Evolutionary conservation across 2,329 filamentous ascomycete species (phyloP).

Genomic region (Xylaria sp.): DNA sequence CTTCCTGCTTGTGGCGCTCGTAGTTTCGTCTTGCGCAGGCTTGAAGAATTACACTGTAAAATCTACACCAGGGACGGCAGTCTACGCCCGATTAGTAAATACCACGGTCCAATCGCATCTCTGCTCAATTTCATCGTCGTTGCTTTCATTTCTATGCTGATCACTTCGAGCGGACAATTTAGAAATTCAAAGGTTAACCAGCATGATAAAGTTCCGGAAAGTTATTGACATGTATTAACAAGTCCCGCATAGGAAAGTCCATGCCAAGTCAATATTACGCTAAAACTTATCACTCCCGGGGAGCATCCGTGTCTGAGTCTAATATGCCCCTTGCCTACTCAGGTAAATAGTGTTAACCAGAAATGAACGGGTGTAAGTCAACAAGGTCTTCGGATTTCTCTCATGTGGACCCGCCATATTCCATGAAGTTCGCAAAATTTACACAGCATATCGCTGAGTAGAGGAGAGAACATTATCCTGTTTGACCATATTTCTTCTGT

Average conservation of each 20-base stretch:
- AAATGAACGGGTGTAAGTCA: neutral
- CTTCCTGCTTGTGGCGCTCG: neutral
- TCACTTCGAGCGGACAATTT: neutral
- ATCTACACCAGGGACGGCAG: neutral
- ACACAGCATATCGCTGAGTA: too few species aligned
- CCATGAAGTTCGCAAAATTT: neutral
- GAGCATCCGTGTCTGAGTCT: neutral
- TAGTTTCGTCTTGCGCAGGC: neutral
- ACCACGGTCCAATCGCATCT: neutral
- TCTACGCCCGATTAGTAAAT: neutral
- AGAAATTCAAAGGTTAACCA: neutral
- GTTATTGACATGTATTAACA: neutral
- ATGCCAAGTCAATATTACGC: neutral
- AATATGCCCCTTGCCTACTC: neutral
- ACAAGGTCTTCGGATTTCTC: too few species aligned
- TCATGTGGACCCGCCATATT: too few species aligned
- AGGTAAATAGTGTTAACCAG: neutral
- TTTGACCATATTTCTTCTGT: too few species aligned
- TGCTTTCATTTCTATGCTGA: neutral
- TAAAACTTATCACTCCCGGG: neutral
- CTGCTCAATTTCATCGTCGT: neutral
- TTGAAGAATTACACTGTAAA: conserved; percentile 1
- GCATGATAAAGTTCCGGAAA: neutral
- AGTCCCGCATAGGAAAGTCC: too few species aligned
- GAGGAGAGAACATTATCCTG: too few species aligned